Conservation (phyloP, 2,329 filamentous ascomycete species). For the Verticillium isaacii region DNA sequence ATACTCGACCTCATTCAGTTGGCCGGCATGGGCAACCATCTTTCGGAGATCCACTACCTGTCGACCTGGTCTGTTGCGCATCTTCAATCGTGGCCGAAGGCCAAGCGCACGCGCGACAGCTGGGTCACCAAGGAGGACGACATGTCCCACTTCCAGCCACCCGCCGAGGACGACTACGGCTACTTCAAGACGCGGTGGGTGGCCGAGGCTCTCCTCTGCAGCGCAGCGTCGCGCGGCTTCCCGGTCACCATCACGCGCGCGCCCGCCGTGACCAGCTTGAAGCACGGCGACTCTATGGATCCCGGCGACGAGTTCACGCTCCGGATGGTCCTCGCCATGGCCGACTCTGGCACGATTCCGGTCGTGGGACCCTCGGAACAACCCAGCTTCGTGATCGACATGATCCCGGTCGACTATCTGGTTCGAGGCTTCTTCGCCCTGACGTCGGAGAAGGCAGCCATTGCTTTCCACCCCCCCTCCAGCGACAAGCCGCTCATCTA, state of each 20-base stretch:
- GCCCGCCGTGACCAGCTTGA: constrained; percentile 5
- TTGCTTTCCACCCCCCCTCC: not conserved
- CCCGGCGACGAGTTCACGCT: constrained; percentile 18
- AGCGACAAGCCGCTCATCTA: constrained; percentile 13
- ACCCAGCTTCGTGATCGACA: constrained; percentile 17
- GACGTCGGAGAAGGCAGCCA: constrained; percentile 11
- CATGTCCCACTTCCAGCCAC: constrained; percentile 16
- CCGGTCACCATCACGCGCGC: constrained; percentile 15
- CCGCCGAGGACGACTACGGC: constrained; percentile 17
- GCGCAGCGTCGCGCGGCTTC: constrained; percentile 18
- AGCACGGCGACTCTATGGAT: constrained; percentile 7
- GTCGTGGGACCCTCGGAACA: constrained; percentile 13
- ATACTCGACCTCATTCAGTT: constrained; percentile 19
- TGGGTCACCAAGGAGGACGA: constrained; percentile 15
- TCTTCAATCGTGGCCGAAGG: constrained; percentile 17
- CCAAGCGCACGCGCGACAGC: constrained; percentile 11
- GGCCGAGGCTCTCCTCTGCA: constrained; percentile 17
- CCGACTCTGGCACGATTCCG: constrained; percentile 17
- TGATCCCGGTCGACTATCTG: constrained; percentile 18
- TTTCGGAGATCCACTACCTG: constrained; percentile 19
- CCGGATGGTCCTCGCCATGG: constrained; percentile 17
- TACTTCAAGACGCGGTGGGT: constrained; percentile 23
- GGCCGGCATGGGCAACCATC: constrained; percentile 12
- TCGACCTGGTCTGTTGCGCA: constrained; percentile 20
- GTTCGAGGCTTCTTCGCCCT: constrained; percentile 14